Base-by-base conservation (phyloP, 306 rosid species). In the Oxytropis ochrocephala region DNA sequence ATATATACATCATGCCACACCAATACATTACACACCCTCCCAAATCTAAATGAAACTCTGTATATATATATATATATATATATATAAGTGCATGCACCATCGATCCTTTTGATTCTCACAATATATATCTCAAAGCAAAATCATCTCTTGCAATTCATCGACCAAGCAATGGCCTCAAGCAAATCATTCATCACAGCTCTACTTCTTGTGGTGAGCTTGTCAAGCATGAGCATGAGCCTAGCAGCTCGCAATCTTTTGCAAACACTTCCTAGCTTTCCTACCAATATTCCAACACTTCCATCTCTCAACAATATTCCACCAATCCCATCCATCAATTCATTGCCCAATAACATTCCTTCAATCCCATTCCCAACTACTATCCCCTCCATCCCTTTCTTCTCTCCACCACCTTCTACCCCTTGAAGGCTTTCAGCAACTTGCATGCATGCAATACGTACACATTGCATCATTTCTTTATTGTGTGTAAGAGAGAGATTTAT, bases 341-440 rank as follows among this genome's bases (percentile, higher is more conserved):
- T 60, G 17, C 66, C 66, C 16, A 60, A 60, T 16, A 2, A 60
- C 16, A 2, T 60, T 16, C 66, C 80, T 6, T 55, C 66, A 18
- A 69, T 75, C 9, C 84, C 66, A 18, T 63, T 75, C 9, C 84
- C 80, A 33, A 80, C 55, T 13, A 69, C 50, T 13, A 12, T 70
- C 12, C 72, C 81, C 2, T 32, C 78, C 43, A 32, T 75, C 67
- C 63, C 85, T n/a, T 72, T 81, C 70, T 3, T 81, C 69, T 52
- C 85, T 14, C 64, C 79, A 43, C 85, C 81, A 36, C 85, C 82
- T 47, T 32, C 74, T 11, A 75, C 12, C 68, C 84, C 81, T 21
- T 80, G 29, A 80, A 48, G 19, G 36, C 69, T n/a, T 17, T 16
- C 19, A 47, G 19, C 9, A 1, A 47, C 13, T 5, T 14, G 52